Base-by-base conservation (phyloP, 2,329 filamentous ascomycete species). In the Didymellaceae sp. region DNA sequence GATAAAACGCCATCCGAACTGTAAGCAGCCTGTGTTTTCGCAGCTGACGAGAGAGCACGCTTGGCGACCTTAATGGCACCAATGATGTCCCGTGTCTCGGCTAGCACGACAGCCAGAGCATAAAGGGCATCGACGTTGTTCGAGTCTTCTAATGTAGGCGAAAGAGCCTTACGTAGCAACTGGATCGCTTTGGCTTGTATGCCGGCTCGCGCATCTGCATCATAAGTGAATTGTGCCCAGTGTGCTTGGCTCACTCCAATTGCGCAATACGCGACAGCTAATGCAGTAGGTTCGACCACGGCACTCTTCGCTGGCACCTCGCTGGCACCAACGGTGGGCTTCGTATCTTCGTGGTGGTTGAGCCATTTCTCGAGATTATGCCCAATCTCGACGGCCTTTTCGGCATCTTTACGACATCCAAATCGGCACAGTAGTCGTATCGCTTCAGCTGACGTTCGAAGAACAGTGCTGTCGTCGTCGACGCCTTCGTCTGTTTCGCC, bases 191-290 rank as follows among this genome's bases (percentile, higher is more conserved):
- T 87, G 28, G 82, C 79, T 64, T 96, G 91, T 33, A 93, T 84
- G 39, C 88, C 84, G 5, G 86, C 81, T 53, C 94, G 84, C 14
- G 81, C 78, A 31, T 86, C 81, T 18, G 86, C 87, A 57, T 96
- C 87, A 51, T 86, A 89, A 0, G 92, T 96, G 66, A 87, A 81
- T 43, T 87, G 84, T 34, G 92, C 90, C 91, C 91, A 97, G 56
- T 93, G 87, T 2, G 92, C 90, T 60, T 94, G 86, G 11, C 89
- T 88, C 45, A 96, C 80, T 0, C 93, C 94, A 56, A 97, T 87
- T 6, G 90, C 89, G 63, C 91, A 86, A 82, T 93, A 95, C 18
- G 89, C 84, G 17, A 65, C 48, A 11, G 72, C 87, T 46, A 93
- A 75, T 10, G 86, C 80, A 18, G 79, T 77, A 5, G 84, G 81